These are phyloP conservation scores for sunflower (Helianthus annuus) DNA, from an alignment of 129 eudicot species.

Conservation along the genomic window DNA sequence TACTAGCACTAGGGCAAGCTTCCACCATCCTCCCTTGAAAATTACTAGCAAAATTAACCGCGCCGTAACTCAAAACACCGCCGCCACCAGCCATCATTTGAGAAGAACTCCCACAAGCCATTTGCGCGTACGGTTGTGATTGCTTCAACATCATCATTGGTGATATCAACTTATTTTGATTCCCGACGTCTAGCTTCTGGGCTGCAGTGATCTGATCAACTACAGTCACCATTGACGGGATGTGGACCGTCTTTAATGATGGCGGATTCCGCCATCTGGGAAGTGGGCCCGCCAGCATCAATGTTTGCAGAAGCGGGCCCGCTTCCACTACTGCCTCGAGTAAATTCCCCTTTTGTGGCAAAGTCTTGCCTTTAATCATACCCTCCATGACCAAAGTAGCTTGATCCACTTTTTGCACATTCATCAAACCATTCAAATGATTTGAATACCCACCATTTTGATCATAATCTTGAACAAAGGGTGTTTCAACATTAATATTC, in stretches of 20 bases:
- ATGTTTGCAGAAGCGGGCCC: constrained; percentile 59
- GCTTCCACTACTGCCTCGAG: constrained; percentile 53
- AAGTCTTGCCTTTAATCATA: constrained; percentile 55
- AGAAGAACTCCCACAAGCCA: constrained; percentile 48
- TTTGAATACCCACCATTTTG: background rate
- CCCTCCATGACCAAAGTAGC: constrained; percentile 49
- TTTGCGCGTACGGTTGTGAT: constrained; percentile 37
- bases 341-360: constrained; percentile 61
- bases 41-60: constrained; percentile 32
- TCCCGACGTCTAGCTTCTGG: constrained; percentile 8
- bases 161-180: background rate
- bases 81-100: constrained; percentile 40
- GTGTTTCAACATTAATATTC: constrained; percentile 36
- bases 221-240: constrained; percentile 44
- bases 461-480: constrained; percentile 36
- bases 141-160: constrained; percentile 25
- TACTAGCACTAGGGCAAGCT: constrained; percentile 28
- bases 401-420: constrained; percentile 40
- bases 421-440: background rate
- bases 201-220: constrained; percentile 18
- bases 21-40: constrained; percentile 37
- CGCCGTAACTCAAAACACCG: constrained; percentile 40
- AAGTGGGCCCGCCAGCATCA: constrained; percentile 64
- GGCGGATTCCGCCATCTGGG: constrained; percentile 90
- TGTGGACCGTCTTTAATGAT: constrained; percentile 41